Base-by-base conservation (phyloP, 495 filamentous ascomycete genomes). In the Aspergillus sclerotioniger region DNA sequence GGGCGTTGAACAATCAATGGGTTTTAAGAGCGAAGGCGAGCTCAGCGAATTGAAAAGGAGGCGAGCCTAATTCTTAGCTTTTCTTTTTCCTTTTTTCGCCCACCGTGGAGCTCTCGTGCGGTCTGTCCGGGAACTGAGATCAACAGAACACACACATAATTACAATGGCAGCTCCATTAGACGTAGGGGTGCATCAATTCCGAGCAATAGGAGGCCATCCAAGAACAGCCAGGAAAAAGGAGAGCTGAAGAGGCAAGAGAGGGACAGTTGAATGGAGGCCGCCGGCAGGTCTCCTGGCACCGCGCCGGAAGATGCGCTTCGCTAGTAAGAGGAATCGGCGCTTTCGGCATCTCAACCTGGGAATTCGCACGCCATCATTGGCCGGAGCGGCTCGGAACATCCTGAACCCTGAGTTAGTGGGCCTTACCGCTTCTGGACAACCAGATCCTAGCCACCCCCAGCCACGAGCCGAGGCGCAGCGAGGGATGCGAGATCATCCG, bases 311-410 rank as follows among this genome's bases (percentile, higher is more conserved):
- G 37, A 41, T 41, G 37, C 37, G 37, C 37, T 54, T 45, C 64
- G 61, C 58, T 73, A 67, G 71, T 64, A 67, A 71, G 60, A 65
- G 71, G 67, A 69, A 57, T 63, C 66, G 66, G 68, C 71, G 73
- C 65, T 66, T 73, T 76, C 63, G 69, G 64, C 61, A 69, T 62
- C 56, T 37, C 60, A 56, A 61, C 53, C 56, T 58, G 52, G 54
- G 49, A 54, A 60, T 62, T 63, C 47, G 54, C 57, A 25, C 17
- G 37, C 56, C 62, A 39, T 67, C 25, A 77, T 75, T 77, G 73
- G 75, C 61, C 50, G 56, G 8, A 21, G 31, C 53, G 57, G 61
- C 29, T 52, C 61, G 64, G 59, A 62, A 63, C 56, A 64, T 61
- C 50, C 46, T 54, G 59, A 61, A 43, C 52, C 58, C 63, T 54